Conservation (phyloP, 2,329 filamentous ascomycete species). For the Fusarium tjaetaba region DNA sequence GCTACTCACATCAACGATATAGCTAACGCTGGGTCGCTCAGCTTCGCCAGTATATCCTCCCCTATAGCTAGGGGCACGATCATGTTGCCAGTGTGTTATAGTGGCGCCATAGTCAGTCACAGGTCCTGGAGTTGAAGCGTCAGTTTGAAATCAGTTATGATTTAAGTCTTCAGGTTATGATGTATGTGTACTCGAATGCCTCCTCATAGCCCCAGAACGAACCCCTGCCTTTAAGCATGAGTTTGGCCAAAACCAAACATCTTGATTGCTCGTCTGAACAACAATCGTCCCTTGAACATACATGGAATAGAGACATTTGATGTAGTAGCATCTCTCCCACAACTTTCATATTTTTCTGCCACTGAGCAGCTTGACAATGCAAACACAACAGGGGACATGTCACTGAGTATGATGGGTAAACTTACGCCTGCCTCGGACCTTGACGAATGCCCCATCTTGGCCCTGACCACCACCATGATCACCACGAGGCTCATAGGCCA, state of each 20-base stretch:
- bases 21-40: conserved; percentile 88
- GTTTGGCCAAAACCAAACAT: not conserved
- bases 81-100: conserved; percentile 89
- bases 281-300: not conserved
- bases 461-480: conserved; percentile 57
- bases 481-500: conserved; percentile 65
- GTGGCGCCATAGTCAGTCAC: conserved; percentile 95
- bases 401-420: conserved; percentile 35
- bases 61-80: conserved; percentile 75
- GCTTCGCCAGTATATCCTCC: conserved; percentile 76
- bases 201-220: not conserved
- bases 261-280: not conserved
- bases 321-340: not conserved
- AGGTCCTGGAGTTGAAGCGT: conserved; percentile 66
- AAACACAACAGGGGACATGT: not conserved
- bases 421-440: conserved; percentile 63
- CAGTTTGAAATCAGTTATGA: conserved; percentile 32
- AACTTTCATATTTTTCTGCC: conserved; percentile 4
- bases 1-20: conserved; percentile 81
- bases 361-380: conserved; percentile 14
- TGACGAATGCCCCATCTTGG: conserved; percentile 58
- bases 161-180: conserved; percentile 9
- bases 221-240: not conserved
- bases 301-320: not conserved
- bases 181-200: not conserved